Evolutionary conservation across 2,329 filamentous ascomycete genomes (phyloP).

Genomic region (Ophiostoma ulmi): DNA sequence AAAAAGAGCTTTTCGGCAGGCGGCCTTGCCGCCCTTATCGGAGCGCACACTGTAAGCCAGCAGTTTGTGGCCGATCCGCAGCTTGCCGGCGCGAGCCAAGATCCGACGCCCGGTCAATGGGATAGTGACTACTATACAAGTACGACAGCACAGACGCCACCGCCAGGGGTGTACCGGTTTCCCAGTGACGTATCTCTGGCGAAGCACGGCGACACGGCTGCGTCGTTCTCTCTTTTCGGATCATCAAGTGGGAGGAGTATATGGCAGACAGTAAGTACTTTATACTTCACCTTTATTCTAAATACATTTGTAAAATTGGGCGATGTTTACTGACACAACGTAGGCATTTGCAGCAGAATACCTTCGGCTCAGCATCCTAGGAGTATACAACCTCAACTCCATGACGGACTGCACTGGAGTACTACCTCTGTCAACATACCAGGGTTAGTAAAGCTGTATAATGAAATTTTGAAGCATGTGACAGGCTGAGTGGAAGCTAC

Average conservation of each 20-base stretch:
- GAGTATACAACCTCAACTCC: conserved; percentile 52
- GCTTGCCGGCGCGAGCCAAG: conserved; percentile 39
- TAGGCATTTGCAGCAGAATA: conserved; percentile 50
- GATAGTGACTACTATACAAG: conserved; percentile 47
- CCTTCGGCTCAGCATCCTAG: conserved; percentile 49
- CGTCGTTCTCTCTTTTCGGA: conserved; percentile 40
- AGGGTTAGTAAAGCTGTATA: not conserved
- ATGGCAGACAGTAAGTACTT: conserved; percentile 39
- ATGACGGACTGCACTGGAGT: conserved; percentile 53
- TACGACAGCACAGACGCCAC: conserved; percentile 32
- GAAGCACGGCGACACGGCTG: conserved; percentile 35
- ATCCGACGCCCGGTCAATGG: conserved; percentile 47
- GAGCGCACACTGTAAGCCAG: conserved; percentile 47
- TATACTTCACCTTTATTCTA: not conserved
- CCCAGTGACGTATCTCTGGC: conserved; percentile 41
- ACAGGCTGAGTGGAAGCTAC: not conserved
- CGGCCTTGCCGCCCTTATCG: conserved; percentile 50
- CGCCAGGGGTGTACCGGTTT: conserved; percentile 36
- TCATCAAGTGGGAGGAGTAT: conserved; percentile 33
- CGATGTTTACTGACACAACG: not conserved
- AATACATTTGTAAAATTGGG: not conserved
- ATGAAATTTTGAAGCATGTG: not conserved
- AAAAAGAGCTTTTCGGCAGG: conserved; percentile 46
- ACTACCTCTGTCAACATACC: conserved; percentile 34
- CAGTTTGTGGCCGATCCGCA: conserved; percentile 42